Evolutionary conservation across 2,329 filamentous ascomycete genomes (phyloP).

Genomic region (Ophiostoma ulmi): DNA sequence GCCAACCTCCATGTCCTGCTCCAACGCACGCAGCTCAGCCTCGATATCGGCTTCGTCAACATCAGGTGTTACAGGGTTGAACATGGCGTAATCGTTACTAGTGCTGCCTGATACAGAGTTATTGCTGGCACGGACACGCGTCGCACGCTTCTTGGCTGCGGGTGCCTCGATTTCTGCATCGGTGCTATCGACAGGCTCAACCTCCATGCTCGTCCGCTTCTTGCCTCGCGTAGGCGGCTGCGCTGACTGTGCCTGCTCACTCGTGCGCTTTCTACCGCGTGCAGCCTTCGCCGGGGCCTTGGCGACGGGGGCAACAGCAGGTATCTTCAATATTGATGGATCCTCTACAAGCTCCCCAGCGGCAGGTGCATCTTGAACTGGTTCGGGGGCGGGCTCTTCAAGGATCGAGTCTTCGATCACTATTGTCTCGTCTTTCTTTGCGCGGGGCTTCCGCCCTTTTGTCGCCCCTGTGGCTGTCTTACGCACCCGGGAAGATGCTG

Average conservation of each 20-base stretch:
- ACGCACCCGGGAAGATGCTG: conserved; percentile 36
- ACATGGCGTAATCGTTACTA: conserved; percentile 44
- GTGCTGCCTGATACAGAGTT: conserved; percentile 30
- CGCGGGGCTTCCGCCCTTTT: conserved; percentile 44
- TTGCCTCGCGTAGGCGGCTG: conserved; percentile 48
- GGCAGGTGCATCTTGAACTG: conserved; percentile 17
- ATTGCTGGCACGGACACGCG: conserved; percentile 45
- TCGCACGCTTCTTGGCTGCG: conserved; percentile 56
- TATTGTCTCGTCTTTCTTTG: conserved; percentile 51
- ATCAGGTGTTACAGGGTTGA: conserved; percentile 45
- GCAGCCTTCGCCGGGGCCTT: conserved; percentile 24
- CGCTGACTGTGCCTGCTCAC: conserved; percentile 24
- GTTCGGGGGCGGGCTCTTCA: conserved; percentile 33
- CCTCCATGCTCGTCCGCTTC: conserved; percentile 59
- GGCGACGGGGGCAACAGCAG: conserved; percentile 23
- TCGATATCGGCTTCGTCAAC: conserved; percentile 47
- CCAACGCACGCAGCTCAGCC: conserved; percentile 46
- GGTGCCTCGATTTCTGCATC: conserved; percentile 42
- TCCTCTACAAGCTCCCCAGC: conserved; percentile 20
- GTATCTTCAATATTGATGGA: neutral
- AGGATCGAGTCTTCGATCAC: conserved; percentile 39
- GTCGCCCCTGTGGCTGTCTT: conserved; percentile 46
- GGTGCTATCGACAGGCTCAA: conserved; percentile 45
- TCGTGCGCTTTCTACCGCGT: conserved; percentile 30
- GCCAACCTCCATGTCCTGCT: conserved; percentile 44